Evolutionary conservation across 768 basidiomycete genomes (phyloP).

Genomic region (Pleurotus platypus): DNA sequence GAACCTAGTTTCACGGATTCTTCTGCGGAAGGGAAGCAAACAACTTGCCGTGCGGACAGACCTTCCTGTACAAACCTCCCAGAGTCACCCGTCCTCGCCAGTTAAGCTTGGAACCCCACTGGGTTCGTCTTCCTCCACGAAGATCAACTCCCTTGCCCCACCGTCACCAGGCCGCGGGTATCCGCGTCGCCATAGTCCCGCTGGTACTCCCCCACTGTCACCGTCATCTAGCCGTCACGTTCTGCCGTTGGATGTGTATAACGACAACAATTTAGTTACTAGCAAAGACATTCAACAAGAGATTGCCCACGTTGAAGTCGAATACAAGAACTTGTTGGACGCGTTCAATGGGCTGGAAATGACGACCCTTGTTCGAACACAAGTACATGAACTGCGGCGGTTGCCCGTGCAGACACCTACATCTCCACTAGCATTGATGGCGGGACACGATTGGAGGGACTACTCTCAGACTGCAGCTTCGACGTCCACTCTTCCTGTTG

Average conservation of each 20-base stretch:
- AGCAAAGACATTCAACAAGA: conserved; percentile 62
- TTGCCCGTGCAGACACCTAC: conserved; percentile 12
- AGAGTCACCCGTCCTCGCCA: neutral
- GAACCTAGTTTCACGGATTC: conserved; percentile 1
- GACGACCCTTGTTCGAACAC: conserved; percentile 47
- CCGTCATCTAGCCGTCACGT: conserved; percentile 30
- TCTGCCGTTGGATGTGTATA: conserved; percentile 40
- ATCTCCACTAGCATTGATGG: conserved; percentile 7
- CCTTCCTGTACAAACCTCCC: neutral
- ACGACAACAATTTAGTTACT: conserved; percentile 57
- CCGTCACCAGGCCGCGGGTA: neutral
- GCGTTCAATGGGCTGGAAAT: conserved; percentile 80
- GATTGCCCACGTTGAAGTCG: conserved; percentile 66
- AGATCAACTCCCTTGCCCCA: neutral
- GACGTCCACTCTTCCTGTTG: neutral
- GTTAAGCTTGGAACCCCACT: neutral
- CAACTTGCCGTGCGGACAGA: neutral
- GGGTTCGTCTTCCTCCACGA: neutral
- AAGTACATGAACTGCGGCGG: conserved; percentile 36
- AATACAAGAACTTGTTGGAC: conserved; percentile 67
- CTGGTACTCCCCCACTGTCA: conserved; percentile 57
- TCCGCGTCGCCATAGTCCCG: conserved; percentile 35
- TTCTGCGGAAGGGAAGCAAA: conserved; percentile 5
- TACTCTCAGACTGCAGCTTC: neutral
- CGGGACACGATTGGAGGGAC: conserved; percentile 3